Evolutionary conservation across 2,329 filamentous ascomycete genomes (phyloP).

Genomic region (Talaromyces sp.): DNA sequence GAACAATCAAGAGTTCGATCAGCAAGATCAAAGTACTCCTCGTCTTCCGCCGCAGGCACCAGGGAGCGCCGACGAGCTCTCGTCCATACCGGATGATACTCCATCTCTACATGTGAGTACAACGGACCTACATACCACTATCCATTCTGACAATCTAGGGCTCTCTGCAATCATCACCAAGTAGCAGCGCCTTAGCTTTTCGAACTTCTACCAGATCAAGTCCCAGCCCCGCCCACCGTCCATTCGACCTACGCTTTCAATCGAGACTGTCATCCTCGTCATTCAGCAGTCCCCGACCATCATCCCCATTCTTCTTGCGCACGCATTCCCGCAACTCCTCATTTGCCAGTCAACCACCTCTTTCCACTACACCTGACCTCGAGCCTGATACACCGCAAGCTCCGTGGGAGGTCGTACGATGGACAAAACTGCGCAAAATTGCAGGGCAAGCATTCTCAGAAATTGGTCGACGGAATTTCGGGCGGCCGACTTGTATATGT

Average conservation of each 20-base stretch:
- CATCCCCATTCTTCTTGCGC: constrained; percentile 74
- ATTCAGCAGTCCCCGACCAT: constrained; percentile 60
- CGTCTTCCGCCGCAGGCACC: constrained; percentile 22
- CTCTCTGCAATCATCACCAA: constrained; percentile 59
- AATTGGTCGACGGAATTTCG: constrained; percentile 86
- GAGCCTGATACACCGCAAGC: constrained; percentile 69
- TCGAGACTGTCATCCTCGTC: constrained; percentile 71
- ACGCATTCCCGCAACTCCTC: constrained; percentile 78
- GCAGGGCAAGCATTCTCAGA: constrained; percentile 90
- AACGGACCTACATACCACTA: constrained; percentile 34
- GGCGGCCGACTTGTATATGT: constrained; percentile 80
- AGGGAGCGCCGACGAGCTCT: constrained; percentile 60
- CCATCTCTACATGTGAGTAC: constrained; percentile 72
- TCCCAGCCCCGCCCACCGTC: constrained; percentile 78
- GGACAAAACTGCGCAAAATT: constrained; percentile 89
- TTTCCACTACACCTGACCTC: constrained; percentile 52
- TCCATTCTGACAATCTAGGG: constrained; percentile 39
- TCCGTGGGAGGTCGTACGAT: constrained; percentile 95
- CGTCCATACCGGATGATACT: constrained; percentile 77
- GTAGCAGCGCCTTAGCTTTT: constrained; percentile 69
- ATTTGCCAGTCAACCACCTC: constrained; percentile 64
- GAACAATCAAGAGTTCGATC: constrained; percentile 21
- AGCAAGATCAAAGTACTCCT: constrained; percentile 22
- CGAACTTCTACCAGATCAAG: constrained; percentile 66
- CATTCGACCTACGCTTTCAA: constrained; percentile 92